These are phyloP conservation scores for Ochromonas danica DNA, from an alignment of 108 stramenopile species.

Conservation along the genomic window DNA sequence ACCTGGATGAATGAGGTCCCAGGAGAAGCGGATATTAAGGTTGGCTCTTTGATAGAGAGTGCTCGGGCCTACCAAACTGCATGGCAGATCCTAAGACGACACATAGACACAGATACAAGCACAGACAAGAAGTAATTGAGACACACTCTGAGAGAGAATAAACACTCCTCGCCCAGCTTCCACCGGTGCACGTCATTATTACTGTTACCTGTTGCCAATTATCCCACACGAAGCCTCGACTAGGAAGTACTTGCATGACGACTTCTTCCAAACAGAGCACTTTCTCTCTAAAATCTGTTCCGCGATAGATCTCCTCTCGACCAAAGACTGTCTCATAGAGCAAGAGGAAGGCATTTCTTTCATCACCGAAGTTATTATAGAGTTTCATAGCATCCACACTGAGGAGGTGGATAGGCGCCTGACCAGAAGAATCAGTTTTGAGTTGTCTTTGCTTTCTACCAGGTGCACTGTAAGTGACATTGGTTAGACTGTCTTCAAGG, in stretches of 20 bases:
- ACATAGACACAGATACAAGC: too few species aligned
- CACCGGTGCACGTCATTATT: too few species aligned
- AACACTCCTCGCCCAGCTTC: too few species aligned
- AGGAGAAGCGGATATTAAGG: background rate
- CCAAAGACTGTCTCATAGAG: background rate
- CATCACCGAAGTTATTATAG: constrained; percentile 6
- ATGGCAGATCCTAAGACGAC: constrained; percentile 12
- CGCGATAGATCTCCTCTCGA: background rate
- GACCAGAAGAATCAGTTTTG: too few species aligned
- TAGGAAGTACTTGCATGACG: background rate
- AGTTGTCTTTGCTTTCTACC: too few species aligned
- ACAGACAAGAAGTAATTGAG: too few species aligned
- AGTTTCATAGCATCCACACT: background rate
- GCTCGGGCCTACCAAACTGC: constrained; percentile 3
- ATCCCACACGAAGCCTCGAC: constrained; percentile 2
- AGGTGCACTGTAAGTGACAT: background rate
- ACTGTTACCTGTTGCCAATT: too few species aligned
- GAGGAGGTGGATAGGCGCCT: background rate
- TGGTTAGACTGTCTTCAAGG: too few species aligned
- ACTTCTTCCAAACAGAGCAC: background rate
- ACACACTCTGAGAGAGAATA: too few species aligned
- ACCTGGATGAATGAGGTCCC: background rate
- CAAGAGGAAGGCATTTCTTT: background rate
- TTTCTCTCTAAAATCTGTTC: background rate
- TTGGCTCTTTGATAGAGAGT: constrained; percentile 6